Base-by-base conservation (phyloP, 2,329 filamentous ascomycete species). In the Apiospora aurea region DNA sequence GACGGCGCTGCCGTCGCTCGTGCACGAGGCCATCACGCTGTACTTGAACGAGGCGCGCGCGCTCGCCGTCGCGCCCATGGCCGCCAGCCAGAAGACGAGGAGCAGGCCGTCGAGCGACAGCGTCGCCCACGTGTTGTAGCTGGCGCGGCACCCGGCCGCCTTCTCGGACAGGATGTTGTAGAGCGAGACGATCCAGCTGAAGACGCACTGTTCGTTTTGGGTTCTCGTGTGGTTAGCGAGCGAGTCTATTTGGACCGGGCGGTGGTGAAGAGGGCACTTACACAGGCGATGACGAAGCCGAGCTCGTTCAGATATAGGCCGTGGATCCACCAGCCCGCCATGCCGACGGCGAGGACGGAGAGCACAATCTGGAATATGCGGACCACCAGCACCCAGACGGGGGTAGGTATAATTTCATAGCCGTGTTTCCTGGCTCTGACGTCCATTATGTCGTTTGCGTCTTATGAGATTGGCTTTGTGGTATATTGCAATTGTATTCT, bases 81-180 rank as follows among this genome's bases (percentile, higher is more conserved):
- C 81, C 0, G 84, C 81, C 24, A 87, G 82, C 86, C 86, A 87
- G 70, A 87, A 80, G 71, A 87, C 75, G 67, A 84, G 75, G 77
- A 87, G 79, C 61, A 86, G 77, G 4, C 76, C 80, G 66, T 87
- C 85, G 29, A 87, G 79, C 18, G 78, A 78, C 10, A 87, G 77
- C 13, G 86, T 79, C 53, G 85, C 85, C 74, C 83, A 80, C 71
- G 86, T 80, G 73, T 87, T 83, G 75, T 87, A 87, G 24, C 78
- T 75, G 1, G 70, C 34, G 26, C 78, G 82, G 51, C 83, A 79
- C 5, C 76, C 72, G 8, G 78, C 13, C 21, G 84, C 72, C 71
- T 82, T 85, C 72, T 86, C 85, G 26, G 84, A 78, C 2, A 84
- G 73, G 74, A 87, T 69, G 26, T 78, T 75, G 78, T 87, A 87